Base-by-base conservation (phyloP, 306 rosid genomes). In the Heteromeles arbutifolia region DNA sequence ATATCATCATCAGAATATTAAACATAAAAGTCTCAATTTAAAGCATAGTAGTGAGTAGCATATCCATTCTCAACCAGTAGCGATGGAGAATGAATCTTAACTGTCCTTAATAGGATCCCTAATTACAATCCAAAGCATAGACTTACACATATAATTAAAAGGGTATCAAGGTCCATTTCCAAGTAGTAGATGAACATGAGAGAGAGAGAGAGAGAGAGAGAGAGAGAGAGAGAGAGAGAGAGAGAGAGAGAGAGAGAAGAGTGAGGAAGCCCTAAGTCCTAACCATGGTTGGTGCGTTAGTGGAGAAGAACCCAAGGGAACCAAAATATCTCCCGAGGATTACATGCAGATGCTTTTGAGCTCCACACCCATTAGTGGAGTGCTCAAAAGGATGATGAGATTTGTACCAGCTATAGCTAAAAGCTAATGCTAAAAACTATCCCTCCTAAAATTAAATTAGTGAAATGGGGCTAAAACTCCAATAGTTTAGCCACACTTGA, bases 261-360 rank as follows among this genome's bases (percentile, higher is more conserved):
- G 57, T 72, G 83, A 85, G 84, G 73, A 78, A 85, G 86, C 87
- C 97, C 95, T 85, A 88, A 78, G 96, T 89, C 96, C 97, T 95
- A 95, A 95, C 98, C 98, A 95, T 95, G 98, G 98, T 92, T 91
- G 91, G 92, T 86, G 90, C 73, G 84, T 84, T 83, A 92, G 88
- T 87, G 87, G 86, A 86, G 85, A 82, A 72, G 86, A 79, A 87
- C 88, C 98, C 90, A 86, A 86, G 92, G 98, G 97, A 90, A 90
- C 81, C 98, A 82, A 95, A 95, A 95, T 90, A 92, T 88, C 84
- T 90, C 96, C 97, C 97, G 3, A 70, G 88, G 87, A 88, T 82
- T 77, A 76, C 85, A 89, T 92, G 97, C 97, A 95, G 69, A 83
- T 90, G 88, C 74, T 79, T 88, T 89, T 86, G 92, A 92, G 86